Conservation (phyloP, 2,329 filamentous ascomycete genomes). For the Trichoderma guizhouense region DNA sequence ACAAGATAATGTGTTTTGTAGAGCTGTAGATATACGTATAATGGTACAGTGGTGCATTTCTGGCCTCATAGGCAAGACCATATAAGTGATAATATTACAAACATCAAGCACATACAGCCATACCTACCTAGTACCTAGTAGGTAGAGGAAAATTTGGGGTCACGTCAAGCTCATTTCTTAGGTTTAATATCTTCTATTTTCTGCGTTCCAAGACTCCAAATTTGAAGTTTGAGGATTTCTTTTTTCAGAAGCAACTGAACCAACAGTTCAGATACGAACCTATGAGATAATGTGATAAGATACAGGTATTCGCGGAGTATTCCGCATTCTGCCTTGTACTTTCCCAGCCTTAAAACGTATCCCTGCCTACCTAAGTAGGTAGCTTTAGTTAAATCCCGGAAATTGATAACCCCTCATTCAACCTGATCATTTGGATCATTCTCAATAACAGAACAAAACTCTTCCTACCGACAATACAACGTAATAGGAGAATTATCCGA, state of each 20-base stretch:
- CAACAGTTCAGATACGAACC: not conserved
- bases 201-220: not conserved
- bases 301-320: too few relatives aligned
- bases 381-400: not conserved
- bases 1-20: not conserved
- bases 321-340: too few relatives aligned
- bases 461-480: not conserved
- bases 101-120: constrained; percentile 28
- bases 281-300: too few relatives aligned
- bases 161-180: not conserved
- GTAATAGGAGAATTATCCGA: not conserved
- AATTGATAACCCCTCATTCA: not conserved
- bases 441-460: not conserved
- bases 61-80: too few relatives aligned
- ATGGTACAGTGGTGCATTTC: not conserved
- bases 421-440: not conserved
- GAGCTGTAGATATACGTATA: not conserved
- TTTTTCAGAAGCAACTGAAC: not conserved
- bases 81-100: not conserved
- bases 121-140: too few relatives aligned
- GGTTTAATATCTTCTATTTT: not conserved
- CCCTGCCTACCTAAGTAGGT: not conserved
- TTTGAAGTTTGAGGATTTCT: fast-evolving
- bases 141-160: not conserved
- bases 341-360: not conserved